Evolutionary conservation across 352 stramenopile genomes (phyloP), one percentile per base, ranked within the genome.

Genomic region (Phytophthora palmivora): DNA sequence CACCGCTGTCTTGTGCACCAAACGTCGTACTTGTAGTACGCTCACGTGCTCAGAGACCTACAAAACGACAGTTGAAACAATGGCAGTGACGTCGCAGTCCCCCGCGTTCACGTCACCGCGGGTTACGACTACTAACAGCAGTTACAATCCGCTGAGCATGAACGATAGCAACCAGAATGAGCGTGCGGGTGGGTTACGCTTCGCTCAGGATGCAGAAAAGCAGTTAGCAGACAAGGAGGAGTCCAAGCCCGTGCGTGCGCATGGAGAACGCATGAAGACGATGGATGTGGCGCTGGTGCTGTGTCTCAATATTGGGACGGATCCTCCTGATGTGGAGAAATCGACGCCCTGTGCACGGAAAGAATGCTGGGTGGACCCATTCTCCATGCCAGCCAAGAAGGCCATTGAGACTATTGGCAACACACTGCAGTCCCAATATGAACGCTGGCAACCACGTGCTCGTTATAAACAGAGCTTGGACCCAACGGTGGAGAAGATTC

Each of bases 351-450:
- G 96, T 68, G 97, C 97, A 15, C 89, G 95, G 34, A 94, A 99
- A 51, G 96, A 99, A 75, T 99, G 96, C 74, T 99, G 97, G 97
- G 93, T 99, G 51, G 97, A 99, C 60, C 97, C 97, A 10, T 97
- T 95, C 22, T 92, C 81, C 10, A 97, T 98, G 64, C 91, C 90
- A 1, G 84, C 94, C 19, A 87, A 97, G 49, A 98, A 98, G 70
- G 97, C 97, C 2, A 91, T 98, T 37, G 95, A 99, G 76, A 91
- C 88, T 4, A 99, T 99, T 60, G 97, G 96, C 46, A 94, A 93
- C 66, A 96, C 87, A 58, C 72, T 97, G 28, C 89, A 99, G 74
- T 90, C 86, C 36, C 96, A 99, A 78, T 99, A 98, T 76, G 89
- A 98, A 42, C 84, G 89, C 36, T 99, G 96, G 96, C 97, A 99